Evolutionary conservation across 2,329 filamentous ascomycete species (phyloP).

Genomic region (Aspergillus fumigatiaffinis): DNA sequence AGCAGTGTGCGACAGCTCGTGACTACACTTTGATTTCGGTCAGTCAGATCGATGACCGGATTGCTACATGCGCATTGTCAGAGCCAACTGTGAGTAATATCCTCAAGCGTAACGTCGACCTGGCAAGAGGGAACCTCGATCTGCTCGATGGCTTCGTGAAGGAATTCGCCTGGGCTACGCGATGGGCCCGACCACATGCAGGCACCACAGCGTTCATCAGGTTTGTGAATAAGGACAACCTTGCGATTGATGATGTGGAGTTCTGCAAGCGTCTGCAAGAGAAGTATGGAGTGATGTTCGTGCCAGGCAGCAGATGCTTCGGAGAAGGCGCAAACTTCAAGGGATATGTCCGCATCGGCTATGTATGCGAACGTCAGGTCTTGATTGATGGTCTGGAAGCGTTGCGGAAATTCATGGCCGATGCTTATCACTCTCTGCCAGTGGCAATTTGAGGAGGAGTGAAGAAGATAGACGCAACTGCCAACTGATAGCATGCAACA

Average conservation of each 20-base stretch:
- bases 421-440: constrained; percentile 48
- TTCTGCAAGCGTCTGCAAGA: constrained; percentile 66
- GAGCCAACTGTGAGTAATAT: constrained; percentile 55
- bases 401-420: constrained; percentile 50
- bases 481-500: too few relatives aligned
- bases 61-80: constrained; percentile 67
- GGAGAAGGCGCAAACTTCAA: constrained; percentile 61
- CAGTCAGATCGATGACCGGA: constrained; percentile 67
- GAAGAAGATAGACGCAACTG: not conserved
- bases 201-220: constrained; percentile 74
- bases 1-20: constrained; percentile 57
- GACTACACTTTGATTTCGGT: constrained; percentile 80
- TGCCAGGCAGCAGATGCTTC: constrained; percentile 70
- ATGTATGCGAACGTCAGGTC: constrained; percentile 64
- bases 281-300: constrained; percentile 65
- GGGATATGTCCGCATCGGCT: constrained; percentile 73
- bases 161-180: constrained; percentile 54
- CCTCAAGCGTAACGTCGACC: constrained; percentile 55
- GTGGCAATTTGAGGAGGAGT: not conserved
- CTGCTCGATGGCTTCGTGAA: constrained; percentile 61
- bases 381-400: constrained; percentile 60
- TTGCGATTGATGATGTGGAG: constrained; percentile 62
- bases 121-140: constrained; percentile 62
- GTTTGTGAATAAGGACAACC: constrained; percentile 53
- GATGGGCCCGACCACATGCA: constrained; percentile 66